Evolutionary conservation across 2,329 filamentous ascomycete genomes (phyloP), one percentile per base, ranked within the genome.

Genomic region (Aureobasidium namibiae): DNA sequence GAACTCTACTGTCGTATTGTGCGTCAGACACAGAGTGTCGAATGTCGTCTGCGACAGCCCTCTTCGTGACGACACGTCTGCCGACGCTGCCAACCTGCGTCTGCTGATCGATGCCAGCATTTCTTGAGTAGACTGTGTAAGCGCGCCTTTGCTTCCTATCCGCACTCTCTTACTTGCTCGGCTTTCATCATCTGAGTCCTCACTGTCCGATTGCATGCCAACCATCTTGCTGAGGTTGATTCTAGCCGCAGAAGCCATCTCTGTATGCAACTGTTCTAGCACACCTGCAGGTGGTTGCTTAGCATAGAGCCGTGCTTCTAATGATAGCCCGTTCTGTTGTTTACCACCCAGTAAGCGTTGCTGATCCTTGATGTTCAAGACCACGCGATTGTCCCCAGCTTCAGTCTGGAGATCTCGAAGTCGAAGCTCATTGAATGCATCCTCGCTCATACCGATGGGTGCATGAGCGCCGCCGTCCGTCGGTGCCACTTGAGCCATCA

Each of bases 1-100:
- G 68, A 97, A 99, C 69, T 99, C 94, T 38, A 89, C 87, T 0
- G 90, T 95, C 0, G 94, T 99, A 56, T 92, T 92, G 70, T 97
- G 91, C 0, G 92, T 96, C 59, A 88, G 79, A 13, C 77, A 79
- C n/a, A 89, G 69, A 18, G 81, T 81, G 64, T 88, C 84, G 64
- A 84, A 85, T 1, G 84, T 75, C 2, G 72, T 56, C 58, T 73
- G 69, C 13, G 70, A 71, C 0, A 80, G 69, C 18, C 71, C 72
- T 63, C 61, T 48, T 63, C 52, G 61, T 63, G 48, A 60, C 16
- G 49, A 21, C 16, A 50, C 45, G 33, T 63, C 66, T 16, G 62
- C 39, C 14, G 69, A 66, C 14, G 63, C 59, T 23, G 65, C 61
- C 46, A 63, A 38, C 21, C 65, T 63, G 39, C 68, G 82, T 67